Evolutionary conservation across 257 asterid species (phyloP), one percentile per base, ranked within the genome.

Genomic region (Przewalskia tangutica): DNA sequence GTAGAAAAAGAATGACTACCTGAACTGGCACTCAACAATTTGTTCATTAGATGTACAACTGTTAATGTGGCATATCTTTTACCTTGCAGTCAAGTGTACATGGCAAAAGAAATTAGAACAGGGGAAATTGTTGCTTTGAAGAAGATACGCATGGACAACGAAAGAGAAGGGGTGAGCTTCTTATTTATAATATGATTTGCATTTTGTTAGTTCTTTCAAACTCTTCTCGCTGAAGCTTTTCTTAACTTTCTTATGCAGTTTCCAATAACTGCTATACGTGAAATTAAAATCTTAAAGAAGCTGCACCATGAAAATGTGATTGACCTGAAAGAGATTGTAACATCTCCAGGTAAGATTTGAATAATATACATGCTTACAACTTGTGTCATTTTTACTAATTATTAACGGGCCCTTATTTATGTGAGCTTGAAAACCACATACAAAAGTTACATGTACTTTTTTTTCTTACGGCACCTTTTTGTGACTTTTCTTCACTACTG

Each of bases 121-220:
- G 98, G 98, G 78, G 97, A 95, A 89, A 86, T 95, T 84, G 99
- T 95, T 38, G 99, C 98, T 85, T 89, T 95, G 75, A 95, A 95
- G 88, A 95, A 92, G 95, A 92, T 95, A 82, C 96, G 99, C 76
- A 95, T 95, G 99, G 99, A 95, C 89, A 95, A 95, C 13, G 98
- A 93, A 83, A 93, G 92, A 85, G 99, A 95, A 90, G 98, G 98
- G 97, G 99, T 95, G 92, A 83, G 55, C 27, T 77, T 84, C 82
- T 79, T 80, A 77, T 16, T 84, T 82, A 54, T 66, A 17, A 27
- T 81, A 77, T 38, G 80, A 75, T 23, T 75, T 50, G 16, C 46
- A 14, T 50, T 50, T 75, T 53, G 16, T 14, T 50, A 2, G 18
- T 23, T 75, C 62, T 14, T 75, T 13, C 62, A 13, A 50, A 48